Evolutionary conservation across 2,329 filamentous ascomycete species (phyloP), one percentile per base, ranked within the genome.

Genomic region (Colletotrichum higginsianum): DNA sequence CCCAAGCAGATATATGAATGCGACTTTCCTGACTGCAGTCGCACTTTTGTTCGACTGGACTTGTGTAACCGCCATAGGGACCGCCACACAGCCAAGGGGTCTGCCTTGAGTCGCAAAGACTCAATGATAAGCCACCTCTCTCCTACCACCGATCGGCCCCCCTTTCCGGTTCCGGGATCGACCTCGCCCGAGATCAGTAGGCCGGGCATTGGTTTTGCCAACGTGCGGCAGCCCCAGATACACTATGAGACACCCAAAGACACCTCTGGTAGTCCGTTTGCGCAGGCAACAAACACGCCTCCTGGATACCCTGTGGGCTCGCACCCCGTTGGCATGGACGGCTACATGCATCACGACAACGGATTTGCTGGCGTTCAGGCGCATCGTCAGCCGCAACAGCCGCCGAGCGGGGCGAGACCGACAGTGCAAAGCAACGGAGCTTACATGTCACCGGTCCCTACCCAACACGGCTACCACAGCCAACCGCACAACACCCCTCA

Each of bases 1-100:
- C 96, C 96, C 21, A 98, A 98, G 83, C 94, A 97, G 79, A 97
- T 98, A 66, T 98, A 97, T 80, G 90, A 91, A 78, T 98, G 96
- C 85, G 94, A 97, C 79, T 98, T 95, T 77, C 94, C 94, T 23
- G 94, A 95, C 78, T 99, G 96, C 82, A 90, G 92, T 72, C 92
- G 96, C 62, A 92, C 93, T 42, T 99, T 98, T 83, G 96, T 98
- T 69, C 91, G 96, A 74, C 94, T 97, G 75, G 96, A 99, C 81
- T 87, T 99, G 70, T 95, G 96, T 79, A 93, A 96, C 78, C 91
- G 94, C 52, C 94, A 96, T 82, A 89, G 91, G 79, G 93, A 96
- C 79, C 90, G 94, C 53, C 94, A 96, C 81, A 93, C 91, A 15
- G 93, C 92, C 62, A 93, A 94, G 78, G 93, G 93, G 61, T 94